Evolutionary conservation across 2,329 filamentous ascomycete genomes (phyloP), one percentile per base, ranked within the genome.

Genomic region (Trichothecium roseum): DNA sequence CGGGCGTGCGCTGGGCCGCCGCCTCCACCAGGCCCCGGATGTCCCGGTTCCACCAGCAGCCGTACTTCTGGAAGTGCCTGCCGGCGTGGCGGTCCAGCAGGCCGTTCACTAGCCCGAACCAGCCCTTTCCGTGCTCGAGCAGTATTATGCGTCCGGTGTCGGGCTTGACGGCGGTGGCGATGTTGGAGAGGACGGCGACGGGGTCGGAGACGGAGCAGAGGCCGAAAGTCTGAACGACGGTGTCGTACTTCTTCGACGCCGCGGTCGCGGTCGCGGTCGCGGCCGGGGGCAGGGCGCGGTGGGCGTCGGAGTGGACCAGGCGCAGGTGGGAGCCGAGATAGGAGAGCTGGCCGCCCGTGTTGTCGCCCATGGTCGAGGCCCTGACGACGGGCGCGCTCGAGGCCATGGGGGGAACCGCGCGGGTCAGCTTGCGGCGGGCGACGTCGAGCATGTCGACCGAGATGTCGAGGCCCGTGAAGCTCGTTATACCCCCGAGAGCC

Each of bases 41-140:
- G 47, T 80, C 75, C 35, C 76, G 61, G 55, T 81, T 81, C 74
- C 74, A 80, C 76, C 76, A 80, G 56, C 76, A 81, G 3, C 76
- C 76, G 47, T 73, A 80, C 45, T 69, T 66, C 16, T 61, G 57
- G 39, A 76, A 78, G 47, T 80, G 76, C 16, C 57, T 55, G 13
- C 56, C 54, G 1, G 76, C 75, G 38, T 66, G 64, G 42, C 56
- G 59, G 54, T 81, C 75, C 22, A 81, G 54, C 14, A 72, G 45
- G 8, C 58, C 54, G 48, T 81, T 79, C 24, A 80, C 55, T 36
- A 72, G 57, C 5, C 62, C 59, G 53, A 63, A 75, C 47, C 55
- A 62, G 13, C 71, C 72, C 40, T 71, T 68, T 17, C 76, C 76
- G 56, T 80, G 76, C 54, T 80, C 76, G 8, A 81, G 55, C 33